These are phyloP conservation scores for Karstenula rhodostoma DNA, from an alignment of 2,329 filamentous ascomycete genomes.

Conservation along the genomic window DNA sequence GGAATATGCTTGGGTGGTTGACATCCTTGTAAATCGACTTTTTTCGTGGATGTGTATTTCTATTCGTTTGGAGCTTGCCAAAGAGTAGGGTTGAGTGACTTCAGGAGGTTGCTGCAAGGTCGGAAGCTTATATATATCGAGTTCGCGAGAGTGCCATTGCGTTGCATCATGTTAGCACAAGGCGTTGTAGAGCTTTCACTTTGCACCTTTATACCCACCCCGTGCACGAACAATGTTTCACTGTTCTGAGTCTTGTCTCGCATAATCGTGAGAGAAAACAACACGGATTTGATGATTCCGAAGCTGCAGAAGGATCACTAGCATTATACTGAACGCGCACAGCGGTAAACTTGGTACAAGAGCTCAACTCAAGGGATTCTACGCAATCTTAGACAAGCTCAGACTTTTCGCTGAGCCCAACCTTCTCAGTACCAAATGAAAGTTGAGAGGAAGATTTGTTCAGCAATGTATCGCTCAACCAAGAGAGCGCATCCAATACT, in stretches of 20 bases:
- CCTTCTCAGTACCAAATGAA: not conserved
- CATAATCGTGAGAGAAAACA: too few species aligned
- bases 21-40: not conserved
- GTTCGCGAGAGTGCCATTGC: not conserved
- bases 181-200: not conserved
- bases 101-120: not conserved
- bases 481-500: not conserved
- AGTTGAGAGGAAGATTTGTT: not conserved
- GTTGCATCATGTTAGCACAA: not conserved
- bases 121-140: not conserved
- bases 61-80: not conserved
- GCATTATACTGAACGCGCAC: too few species aligned
- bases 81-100: not conserved
- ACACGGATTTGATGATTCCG: too few species aligned
- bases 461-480: not conserved
- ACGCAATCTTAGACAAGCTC: not conserved
- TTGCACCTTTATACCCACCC: not conserved
- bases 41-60: not conserved
- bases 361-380: not conserved
- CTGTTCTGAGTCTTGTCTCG: not conserved
- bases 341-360: not conserved
- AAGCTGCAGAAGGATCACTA: too few species aligned
- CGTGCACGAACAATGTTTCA: not conserved
- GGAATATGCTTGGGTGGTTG: not conserved
- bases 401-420: not conserved